Evolutionary conservation across 305 asterid genomes (phyloP).

Genomic region (Fraxinus floribunda): DNA sequence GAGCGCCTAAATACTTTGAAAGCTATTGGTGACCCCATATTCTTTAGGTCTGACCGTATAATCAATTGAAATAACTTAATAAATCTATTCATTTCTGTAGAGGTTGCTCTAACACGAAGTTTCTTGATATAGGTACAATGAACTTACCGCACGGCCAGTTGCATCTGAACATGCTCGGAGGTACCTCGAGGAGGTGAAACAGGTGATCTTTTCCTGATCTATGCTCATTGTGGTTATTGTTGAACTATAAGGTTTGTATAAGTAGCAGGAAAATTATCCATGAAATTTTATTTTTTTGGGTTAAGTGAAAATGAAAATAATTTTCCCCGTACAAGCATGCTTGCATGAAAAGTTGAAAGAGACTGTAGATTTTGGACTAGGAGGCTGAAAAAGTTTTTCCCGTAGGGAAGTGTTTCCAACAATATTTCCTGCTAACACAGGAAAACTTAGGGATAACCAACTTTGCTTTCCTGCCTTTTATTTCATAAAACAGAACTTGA

Average conservation of each 20-base stretch:
- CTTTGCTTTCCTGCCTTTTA: background rate
- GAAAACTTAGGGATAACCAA: background rate
- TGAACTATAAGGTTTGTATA: background rate
- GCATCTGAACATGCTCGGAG: slow-evolving; percentile 68
- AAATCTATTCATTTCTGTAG: slow-evolving; percentile 6
- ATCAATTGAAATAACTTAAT: slow-evolving; percentile 21
- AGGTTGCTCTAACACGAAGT: slow-evolving; percentile 20
- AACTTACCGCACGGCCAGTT: slow-evolving; percentile 87
- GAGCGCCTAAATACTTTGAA: slow-evolving; percentile 75
- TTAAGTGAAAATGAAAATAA: background rate
- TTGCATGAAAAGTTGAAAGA: slow-evolving; percentile 3
- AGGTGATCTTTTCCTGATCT: slow-evolving; percentile 43
- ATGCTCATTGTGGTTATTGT: background rate
- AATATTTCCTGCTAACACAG: background rate
- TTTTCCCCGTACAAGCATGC: slow-evolving; percentile 3
- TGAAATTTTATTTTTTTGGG: background rate
- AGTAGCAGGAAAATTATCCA: background rate
- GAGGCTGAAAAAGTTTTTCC: background rate
- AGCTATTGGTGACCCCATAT: slow-evolving; percentile 93
- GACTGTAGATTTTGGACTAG: background rate
- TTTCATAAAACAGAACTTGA: background rate
- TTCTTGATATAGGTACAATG: slow-evolving; percentile 56
- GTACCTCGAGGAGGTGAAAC: slow-evolving; percentile 63
- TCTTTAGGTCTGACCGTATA: slow-evolving; percentile 57
- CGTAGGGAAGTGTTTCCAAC: background rate